Percentiles rank a stretch among this genome's conserved stretches.
These are phyloP conservation scores for Salix arbutifolia DNA, from an alignment of 345 rosid species.

Conservation along the genomic window DNA sequence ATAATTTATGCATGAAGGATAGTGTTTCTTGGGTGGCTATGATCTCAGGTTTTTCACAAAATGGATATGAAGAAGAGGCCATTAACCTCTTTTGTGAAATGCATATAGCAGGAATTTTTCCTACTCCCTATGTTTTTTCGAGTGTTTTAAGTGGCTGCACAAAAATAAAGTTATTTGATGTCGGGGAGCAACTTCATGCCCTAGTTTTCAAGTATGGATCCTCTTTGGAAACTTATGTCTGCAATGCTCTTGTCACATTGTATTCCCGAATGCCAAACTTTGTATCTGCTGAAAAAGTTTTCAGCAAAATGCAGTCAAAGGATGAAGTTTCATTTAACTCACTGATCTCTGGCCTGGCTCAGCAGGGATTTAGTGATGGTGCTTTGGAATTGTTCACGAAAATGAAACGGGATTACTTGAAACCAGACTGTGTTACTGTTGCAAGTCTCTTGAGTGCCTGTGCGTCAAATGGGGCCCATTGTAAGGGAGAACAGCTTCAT, in stretches of 20 bases:
- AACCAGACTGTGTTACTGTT: slow-evolving; percentile 70
- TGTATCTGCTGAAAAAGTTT: slow-evolving; percentile 64
- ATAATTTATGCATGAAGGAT: slow-evolving; percentile 48
- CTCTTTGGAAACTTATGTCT: slow-evolving; percentile 58
- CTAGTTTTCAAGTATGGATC: slow-evolving; percentile 68
- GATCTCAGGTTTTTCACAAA: slow-evolving; percentile 70
- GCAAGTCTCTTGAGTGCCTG: slow-evolving; percentile 76
- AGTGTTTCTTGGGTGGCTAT: slow-evolving; percentile 79
- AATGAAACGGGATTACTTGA: slow-evolving; percentile 69
- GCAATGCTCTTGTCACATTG: slow-evolving; percentile 79
- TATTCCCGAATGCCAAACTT: slow-evolving; percentile 57
- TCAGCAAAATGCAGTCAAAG: slow-evolving; percentile 48
- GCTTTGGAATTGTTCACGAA: slow-evolving; percentile 63
- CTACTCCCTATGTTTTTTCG: slow-evolving; percentile 73
- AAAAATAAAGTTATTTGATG: slow-evolving; percentile 47
- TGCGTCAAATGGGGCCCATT: slow-evolving; percentile 44
- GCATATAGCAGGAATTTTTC: slow-evolving; percentile 47
- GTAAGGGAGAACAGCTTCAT: slow-evolving; percentile 64
- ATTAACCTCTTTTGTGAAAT: slow-evolving; percentile 51
- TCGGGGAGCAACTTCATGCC: slow-evolving; percentile 70
- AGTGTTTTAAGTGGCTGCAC: slow-evolving; percentile 82
- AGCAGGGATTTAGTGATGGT: slow-evolving; percentile 48
- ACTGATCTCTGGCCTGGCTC: slow-evolving; percentile 77
- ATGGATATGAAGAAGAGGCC: slow-evolving; percentile 57
- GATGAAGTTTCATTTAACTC: slow-evolving; percentile 82